These are phyloP conservation scores for Astrothelium subdiscretum DNA, from an alignment of 495 filamentous ascomycete genomes.

Conservation along the genomic window DNA sequence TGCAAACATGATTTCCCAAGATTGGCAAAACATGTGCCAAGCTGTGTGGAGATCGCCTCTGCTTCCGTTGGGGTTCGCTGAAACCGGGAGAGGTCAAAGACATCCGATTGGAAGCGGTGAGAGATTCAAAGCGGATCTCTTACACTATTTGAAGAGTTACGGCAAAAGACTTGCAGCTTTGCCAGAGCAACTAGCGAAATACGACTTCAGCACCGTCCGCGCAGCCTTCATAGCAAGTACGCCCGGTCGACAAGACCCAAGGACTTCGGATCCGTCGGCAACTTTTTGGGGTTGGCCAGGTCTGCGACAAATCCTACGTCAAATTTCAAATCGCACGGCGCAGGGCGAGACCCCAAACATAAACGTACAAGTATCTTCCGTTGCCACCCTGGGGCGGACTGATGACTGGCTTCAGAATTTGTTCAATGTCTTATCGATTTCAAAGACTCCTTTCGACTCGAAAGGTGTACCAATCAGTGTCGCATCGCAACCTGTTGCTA, in stretches of 20 bases:
- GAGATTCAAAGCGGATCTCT: slow-evolving; percentile 64
- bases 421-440: slow-evolving; percentile 39
- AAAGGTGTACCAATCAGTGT: background rate
- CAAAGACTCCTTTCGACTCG: slow-evolving; percentile 11
- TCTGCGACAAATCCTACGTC: slow-evolving; percentile 46
- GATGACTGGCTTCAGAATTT: slow-evolving; percentile 67
- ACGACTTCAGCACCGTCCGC: slow-evolving; percentile 60
- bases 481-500: background rate
- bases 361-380: slow-evolving; percentile 68
- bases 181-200: slow-evolving; percentile 41
- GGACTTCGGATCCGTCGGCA: slow-evolving; percentile 24
- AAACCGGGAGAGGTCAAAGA: background rate
- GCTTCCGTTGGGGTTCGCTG: slow-evolving; percentile 38
- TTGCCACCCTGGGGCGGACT: slow-evolving; percentile 64
- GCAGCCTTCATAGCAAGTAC: slow-evolving; percentile 68
- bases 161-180: slow-evolving; percentile 39
- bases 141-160: slow-evolving; percentile 63
- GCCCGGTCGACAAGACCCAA: slow-evolving; percentile 50
- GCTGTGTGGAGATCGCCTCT: slow-evolving; percentile 71
- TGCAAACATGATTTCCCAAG: slow-evolving; percentile 73
- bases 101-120: slow-evolving; percentile 44
- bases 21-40: slow-evolving; percentile 85
- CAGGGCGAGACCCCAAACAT: slow-evolving; percentile 38
- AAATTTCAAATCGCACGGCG: slow-evolving; percentile 34
- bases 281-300: slow-evolving; percentile 67